Evolutionary conservation across 2,329 filamentous ascomycete genomes (phyloP), one percentile per base, ranked within the genome.

Genomic region (Xylaria sp.): DNA sequence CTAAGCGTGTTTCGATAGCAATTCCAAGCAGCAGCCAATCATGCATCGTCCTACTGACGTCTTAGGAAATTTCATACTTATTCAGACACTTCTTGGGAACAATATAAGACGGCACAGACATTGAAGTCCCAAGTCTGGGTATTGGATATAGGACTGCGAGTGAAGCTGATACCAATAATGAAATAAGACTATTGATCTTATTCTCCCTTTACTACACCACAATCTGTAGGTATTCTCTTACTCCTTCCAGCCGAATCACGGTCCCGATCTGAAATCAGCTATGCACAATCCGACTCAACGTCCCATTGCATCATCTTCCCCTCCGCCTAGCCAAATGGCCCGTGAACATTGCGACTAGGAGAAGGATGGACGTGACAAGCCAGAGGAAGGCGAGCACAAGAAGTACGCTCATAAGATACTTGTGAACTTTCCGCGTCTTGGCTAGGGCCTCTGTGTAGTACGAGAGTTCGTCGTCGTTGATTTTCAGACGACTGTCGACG

Each of bases 101-200:
- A 54, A 52, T 18, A 46, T n/a, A 46, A 18, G 4, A 34, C 15
- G 32, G 20, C 32, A 20, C n/a, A 46, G 13, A 18, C 3, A 15
- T 15, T 15, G 18, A 18, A 44, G 7, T 20, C 23, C 37, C 8
- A 54, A 2, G 6, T 37, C 13, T 58, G 13, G 9, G 10, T 4
- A 32, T 18, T 6, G 48, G 1, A 60, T 23, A 18, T n/a, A 46
- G 25, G 39, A 54, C 41, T 48, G 8, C n/a, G 59, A 55, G 44
- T 23, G 5, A n/a, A 46, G 5, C 3, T 5, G 4, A 44, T 56
- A 62, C 12, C n/a, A 41, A 54, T 51, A 54, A 18, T 12, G n/a
- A 25, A 61, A 23, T 62, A 66, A 58, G 37, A 55, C 58, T 69
- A 63, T 32, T 59, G 50, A 63, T 44, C 39, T 10, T 23, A n/a